Evolutionary conservation across 2,329 filamentous ascomycete genomes (phyloP).

Genomic region (Pseudogymnoascus sp.): DNA sequence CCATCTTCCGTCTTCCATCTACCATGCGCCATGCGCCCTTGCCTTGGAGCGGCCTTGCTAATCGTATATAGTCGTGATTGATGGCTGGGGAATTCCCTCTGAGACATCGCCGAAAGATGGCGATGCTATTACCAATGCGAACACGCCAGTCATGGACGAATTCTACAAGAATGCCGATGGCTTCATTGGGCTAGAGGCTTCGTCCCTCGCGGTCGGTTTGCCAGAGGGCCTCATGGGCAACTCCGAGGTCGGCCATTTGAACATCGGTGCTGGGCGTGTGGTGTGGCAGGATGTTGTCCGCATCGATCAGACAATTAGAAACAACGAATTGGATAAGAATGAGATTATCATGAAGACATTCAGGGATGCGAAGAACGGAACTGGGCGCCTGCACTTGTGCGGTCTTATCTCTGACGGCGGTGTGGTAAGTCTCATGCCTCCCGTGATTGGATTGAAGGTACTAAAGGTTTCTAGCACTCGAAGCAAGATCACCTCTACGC

Average conservation of each 20-base stretch:
- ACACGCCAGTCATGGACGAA: slow-evolving; percentile 91
- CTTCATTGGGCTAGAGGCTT: slow-evolving; percentile 89
- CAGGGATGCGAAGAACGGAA: slow-evolving; percentile 72
- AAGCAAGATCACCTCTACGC: slow-evolving; percentile 91
- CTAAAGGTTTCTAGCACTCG: slow-evolving; percentile 53
- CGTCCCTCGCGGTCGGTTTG: slow-evolving; percentile 88
- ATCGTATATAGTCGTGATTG: slow-evolving; percentile 80
- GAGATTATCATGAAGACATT: slow-evolving; percentile 49
- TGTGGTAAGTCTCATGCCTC: slow-evolving; percentile 48
- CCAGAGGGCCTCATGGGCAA: slow-evolving; percentile 98
- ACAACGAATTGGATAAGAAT: slow-evolving; percentile 31
- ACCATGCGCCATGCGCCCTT: slow-evolving; percentile 45
- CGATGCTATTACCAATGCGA: slow-evolving; percentile 88
- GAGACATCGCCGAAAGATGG: slow-evolving; percentile 75
- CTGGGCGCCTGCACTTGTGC: slow-evolving; percentile 84
- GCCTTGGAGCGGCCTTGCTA: slow-evolving; percentile 50
- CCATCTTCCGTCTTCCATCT: slow-evolving; percentile 15
- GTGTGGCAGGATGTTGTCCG: slow-evolving; percentile 98
- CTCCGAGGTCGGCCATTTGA: slow-evolving; percentile 95
- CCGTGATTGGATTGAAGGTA: background rate
- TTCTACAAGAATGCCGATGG: slow-evolving; percentile 77
- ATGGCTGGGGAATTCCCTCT: slow-evolving; percentile 90
- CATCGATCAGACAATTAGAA: slow-evolving; percentile 80
- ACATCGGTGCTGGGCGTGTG: slow-evolving; percentile 94
- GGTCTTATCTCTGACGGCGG: slow-evolving; percentile 92